Percentiles rank a stretch among this genome's conserved stretches.
Evolutionary conservation across 1,284 basidiomycete species (phyloP).

Genomic region (Inonotus hispidus): DNA sequence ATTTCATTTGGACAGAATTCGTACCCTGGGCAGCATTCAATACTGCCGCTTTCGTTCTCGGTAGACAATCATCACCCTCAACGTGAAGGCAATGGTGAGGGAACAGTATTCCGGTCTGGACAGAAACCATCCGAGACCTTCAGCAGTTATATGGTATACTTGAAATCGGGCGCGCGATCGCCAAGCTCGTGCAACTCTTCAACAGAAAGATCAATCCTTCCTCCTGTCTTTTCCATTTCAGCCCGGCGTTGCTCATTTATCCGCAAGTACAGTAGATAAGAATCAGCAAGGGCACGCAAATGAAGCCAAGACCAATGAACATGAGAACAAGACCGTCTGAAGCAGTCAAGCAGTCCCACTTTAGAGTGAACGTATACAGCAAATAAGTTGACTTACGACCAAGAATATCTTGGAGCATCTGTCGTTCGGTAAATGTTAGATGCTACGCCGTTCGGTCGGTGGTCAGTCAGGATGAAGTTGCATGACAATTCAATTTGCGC

Average conservation of each 20-base stretch:
- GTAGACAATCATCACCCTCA: conserved; percentile 44
- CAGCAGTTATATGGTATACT: conserved; percentile 40
- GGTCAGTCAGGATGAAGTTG: conserved; percentile 40
- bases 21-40: conserved; percentile 53
- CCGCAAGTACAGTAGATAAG: conserved; percentile 43
- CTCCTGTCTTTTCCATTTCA: conserved; percentile 22
- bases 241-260: conserved; percentile 43
- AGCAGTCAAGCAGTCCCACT: background rate
- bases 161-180: conserved; percentile 59
- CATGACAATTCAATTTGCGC: background rate
- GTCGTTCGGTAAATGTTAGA: conserved; percentile 54
- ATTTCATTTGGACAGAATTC: conserved; percentile 38
- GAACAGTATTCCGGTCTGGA: too few species aligned
- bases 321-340: conserved; percentile 60
- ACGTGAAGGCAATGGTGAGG: too few species aligned
- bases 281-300: conserved; percentile 44
- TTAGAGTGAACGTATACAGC: background rate
- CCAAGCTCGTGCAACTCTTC: conserved; percentile 48
- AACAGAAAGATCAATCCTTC: conserved; percentile 33
- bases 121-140: too few species aligned
- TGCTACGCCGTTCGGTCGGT: conserved; percentile 29
- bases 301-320: conserved; percentile 60
- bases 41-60: conserved; percentile 44
- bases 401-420: conserved; percentile 53
- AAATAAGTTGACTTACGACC: conserved; percentile 35